Conservation (phyloP, 805 yeast species). For the Cyberlindnera saturnus region DNA sequence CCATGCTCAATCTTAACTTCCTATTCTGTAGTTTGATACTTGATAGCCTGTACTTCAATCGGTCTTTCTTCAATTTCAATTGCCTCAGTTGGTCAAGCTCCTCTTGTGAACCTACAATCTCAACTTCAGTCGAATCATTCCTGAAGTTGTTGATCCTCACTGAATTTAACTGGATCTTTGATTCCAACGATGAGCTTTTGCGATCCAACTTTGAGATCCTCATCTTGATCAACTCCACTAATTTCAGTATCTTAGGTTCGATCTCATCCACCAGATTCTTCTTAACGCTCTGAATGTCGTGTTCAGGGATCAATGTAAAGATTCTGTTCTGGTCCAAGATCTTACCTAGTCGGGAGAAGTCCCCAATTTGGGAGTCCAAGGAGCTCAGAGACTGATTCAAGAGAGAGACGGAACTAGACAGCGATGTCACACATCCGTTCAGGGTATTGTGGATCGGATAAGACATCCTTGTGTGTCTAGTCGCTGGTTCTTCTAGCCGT, state of each 20-base stretch:
- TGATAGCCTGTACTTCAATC: conserved; percentile 36
- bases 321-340: conserved; percentile 40
- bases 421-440: conserved; percentile 27
- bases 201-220: conserved; percentile 31
- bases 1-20: conserved; percentile 23
- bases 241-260: conserved; percentile 35
- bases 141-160: conserved; percentile 29
- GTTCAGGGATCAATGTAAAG: conserved; percentile 46
- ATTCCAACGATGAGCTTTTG: conserved; percentile 27
- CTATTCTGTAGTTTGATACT: conserved; percentile 22
- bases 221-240: conserved; percentile 27
- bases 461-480: background rate
- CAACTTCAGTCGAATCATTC: conserved; percentile 13
- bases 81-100: conserved; percentile 34
- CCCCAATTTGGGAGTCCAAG: conserved; percentile 29
- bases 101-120: conserved; percentile 26
- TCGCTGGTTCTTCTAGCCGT: background rate
- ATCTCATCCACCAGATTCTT: conserved; percentile 30
- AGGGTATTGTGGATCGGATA: conserved; percentile 11
- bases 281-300: conserved; percentile 37
- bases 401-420: conserved; percentile 29
- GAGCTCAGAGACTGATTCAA: conserved; percentile 29
- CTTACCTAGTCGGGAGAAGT: conserved; percentile 32
- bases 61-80: conserved; percentile 36
- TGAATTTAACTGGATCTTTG: conserved; percentile 35